A percentile compares a stretch with the other conserved stretches of the same genome.
These are phyloP conservation scores for Circinella minor DNA, from an alignment of 371 early-diverging fungal genomes.

Conservation along the genomic window DNA sequence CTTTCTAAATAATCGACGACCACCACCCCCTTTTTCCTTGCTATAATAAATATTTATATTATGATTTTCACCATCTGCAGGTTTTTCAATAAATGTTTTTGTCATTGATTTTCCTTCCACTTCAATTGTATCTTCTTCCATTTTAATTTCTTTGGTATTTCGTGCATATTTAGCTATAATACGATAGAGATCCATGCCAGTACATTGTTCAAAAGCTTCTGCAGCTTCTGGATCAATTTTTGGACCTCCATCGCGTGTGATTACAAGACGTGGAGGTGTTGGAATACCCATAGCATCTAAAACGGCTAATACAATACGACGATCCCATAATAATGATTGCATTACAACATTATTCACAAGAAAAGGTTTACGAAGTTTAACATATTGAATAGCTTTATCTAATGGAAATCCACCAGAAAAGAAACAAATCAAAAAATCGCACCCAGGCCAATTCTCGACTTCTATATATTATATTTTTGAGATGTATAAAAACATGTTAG, in stretches of 20 bases:
- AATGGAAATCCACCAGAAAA: slow-evolving; percentile 96
- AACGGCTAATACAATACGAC: slow-evolving; percentile 86
- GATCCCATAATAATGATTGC: slow-evolving; percentile 93
- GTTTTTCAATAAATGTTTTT: slow-evolving; percentile 99
- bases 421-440: slow-evolving; percentile 97
- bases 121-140: slow-evolving; percentile 69
- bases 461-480: slow-evolving; percentile 40
- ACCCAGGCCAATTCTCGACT: slow-evolving; percentile 92
- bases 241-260: slow-evolving; percentile 78
- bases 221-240: slow-evolving; percentile 49
- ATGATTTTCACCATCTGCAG: slow-evolving; percentile 96
- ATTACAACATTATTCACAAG: slow-evolving; percentile 91
- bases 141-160: slow-evolving; percentile 27
- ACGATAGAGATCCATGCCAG: slow-evolving; percentile 60
- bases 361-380: slow-evolving; percentile 81
- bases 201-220: slow-evolving; percentile 39
- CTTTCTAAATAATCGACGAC: slow-evolving; percentile 95
- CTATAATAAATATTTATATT: slow-evolving; percentile 97
- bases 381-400: slow-evolving; percentile 92
- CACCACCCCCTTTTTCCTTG: slow-evolving; percentile 86
- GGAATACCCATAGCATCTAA: slow-evolving; percentile 87
- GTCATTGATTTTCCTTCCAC: slow-evolving; percentile 69
- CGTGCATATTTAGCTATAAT: slow-evolving; percentile 34
- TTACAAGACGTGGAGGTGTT: slow-evolving; percentile 84
- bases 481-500: too few species aligned